Percentiles rank a stretch among this genome's conserved stretches.
phyloP scores from a whole-genome alignment of 176 grass and related monocot species.

The bread wheat (Triticum aestivum) region DNA sequence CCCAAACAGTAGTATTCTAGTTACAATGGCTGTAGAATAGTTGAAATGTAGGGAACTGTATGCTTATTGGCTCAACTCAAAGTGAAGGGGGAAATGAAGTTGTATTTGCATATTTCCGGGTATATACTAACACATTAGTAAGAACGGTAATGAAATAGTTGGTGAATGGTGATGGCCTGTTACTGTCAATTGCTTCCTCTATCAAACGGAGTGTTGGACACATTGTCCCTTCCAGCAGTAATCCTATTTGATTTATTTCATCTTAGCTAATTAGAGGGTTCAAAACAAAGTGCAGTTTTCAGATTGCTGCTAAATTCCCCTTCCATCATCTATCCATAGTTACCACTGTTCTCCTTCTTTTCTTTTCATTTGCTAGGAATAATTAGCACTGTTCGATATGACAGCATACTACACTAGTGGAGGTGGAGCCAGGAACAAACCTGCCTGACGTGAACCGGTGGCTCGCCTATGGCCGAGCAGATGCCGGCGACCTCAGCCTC shows the following conservation, averaged over 20 bases:
- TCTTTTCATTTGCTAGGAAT: background rate
- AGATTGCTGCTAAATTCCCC: background rate
- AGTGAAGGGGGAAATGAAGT: background rate
- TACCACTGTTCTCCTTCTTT: background rate
- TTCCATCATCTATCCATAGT: background rate
- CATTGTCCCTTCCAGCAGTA: background rate
- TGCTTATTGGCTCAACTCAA: background rate
- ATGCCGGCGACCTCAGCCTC: slow-evolving; percentile 77
- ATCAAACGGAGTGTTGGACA: background rate
- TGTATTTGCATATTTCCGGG: background rate
- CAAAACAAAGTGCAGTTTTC: background rate
- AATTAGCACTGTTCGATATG: background rate
- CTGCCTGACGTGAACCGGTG: slow-evolving; percentile 50
- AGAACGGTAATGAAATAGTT: background rate
- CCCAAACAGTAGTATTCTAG: background rate
- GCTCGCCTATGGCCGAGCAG: slow-evolving; percentile 72
- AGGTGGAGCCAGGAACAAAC: slow-evolving; percentile 42
- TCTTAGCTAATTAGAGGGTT: background rate
- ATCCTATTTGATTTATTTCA: background rate
- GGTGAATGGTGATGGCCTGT: background rate
- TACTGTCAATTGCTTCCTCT: background rate
- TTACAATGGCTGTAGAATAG: background rate
- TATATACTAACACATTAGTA: background rate
- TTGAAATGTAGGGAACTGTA: background rate
- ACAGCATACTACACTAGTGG: background rate